Evolutionary conservation across 2,329 filamentous ascomycete genomes (phyloP).

Genomic region (Cladosporium sp.): DNA sequence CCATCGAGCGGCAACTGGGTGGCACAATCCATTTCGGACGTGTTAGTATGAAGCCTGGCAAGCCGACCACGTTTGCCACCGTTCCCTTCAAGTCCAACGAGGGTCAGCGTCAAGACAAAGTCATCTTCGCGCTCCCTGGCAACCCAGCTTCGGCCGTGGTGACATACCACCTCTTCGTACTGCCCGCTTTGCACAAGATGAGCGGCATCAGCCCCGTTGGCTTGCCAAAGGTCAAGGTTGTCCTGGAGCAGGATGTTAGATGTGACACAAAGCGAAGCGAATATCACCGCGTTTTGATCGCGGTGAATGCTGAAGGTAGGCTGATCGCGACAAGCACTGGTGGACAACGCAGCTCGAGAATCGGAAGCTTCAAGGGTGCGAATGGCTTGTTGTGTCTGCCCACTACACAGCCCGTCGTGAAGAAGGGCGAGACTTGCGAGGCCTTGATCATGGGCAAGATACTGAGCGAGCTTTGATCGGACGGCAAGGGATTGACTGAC

Average conservation of each 20-base stretch:
- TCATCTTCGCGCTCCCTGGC: constrained; percentile 85
- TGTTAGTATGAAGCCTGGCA: constrained; percentile 96
- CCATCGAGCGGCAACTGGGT: constrained; percentile 82
- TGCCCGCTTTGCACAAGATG: constrained; percentile 77
- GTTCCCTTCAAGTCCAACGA: constrained; percentile 57
- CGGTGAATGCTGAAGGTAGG: constrained; percentile 58
- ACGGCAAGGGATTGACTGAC: not conserved
- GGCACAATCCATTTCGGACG: constrained; percentile 95
- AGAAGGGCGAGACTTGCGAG: constrained; percentile 67
- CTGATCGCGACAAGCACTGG: constrained; percentile 79
- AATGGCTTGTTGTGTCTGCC: constrained; percentile 82
- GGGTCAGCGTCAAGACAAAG: constrained; percentile 58
- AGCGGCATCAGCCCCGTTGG: constrained; percentile 65
- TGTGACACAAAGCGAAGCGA: constrained; percentile 75
- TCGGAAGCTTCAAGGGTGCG: constrained; percentile 82
- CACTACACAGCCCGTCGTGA: constrained; percentile 57
- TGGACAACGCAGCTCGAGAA: constrained; percentile 80
- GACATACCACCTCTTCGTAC: constrained; percentile 88
- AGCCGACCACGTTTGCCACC: constrained; percentile 94
- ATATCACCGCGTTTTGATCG: constrained; percentile 81
- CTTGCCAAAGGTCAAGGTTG: constrained; percentile 67
- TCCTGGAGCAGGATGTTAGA: constrained; percentile 66
- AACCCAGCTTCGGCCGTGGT: constrained; percentile 93
- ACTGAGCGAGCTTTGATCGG: constrained; percentile 26
- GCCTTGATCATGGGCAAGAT: constrained; percentile 71